These are phyloP conservation scores for rapeseed (Brassica napus) DNA, from an alignment of 345 rosid species.

Conservation along the genomic window DNA sequence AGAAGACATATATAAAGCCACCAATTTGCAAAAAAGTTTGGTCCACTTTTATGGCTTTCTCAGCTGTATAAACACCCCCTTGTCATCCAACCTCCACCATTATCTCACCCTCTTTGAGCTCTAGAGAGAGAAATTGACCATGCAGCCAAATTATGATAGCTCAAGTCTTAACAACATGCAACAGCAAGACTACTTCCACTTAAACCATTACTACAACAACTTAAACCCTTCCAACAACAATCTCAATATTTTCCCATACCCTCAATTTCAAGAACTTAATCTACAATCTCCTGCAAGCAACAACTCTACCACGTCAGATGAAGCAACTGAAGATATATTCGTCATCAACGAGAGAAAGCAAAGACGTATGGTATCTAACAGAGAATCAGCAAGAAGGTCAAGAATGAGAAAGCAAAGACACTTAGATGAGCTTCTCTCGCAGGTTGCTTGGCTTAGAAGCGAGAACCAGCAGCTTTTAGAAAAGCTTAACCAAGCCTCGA, in stretches of 20 bases:
- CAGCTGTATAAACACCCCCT: conserved; percentile 47
- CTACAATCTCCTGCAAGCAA: conserved; percentile 58
- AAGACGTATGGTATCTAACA: conserved; percentile 90
- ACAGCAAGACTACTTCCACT: conserved; percentile 42
- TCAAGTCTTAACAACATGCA: conserved; percentile 41
- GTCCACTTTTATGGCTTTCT: conserved; percentile 52
- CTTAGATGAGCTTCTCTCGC: conserved; percentile 92
- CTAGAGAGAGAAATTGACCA: conserved; percentile 12
- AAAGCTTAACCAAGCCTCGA: conserved; percentile 68
- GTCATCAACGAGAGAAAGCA: conserved; percentile 84
- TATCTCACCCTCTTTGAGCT: conserved; percentile 31
- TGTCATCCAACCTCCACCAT: conserved; percentile 36
- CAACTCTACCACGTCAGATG: conserved; percentile 84
- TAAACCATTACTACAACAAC: conserved; percentile 44
- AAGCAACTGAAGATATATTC: conserved; percentile 69
- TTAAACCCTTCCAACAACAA: conserved; percentile 41
- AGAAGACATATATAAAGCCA: conserved; percentile 41
- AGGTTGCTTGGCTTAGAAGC: conserved; percentile 78
- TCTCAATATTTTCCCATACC: conserved; percentile 41
- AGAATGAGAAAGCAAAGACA: conserved; percentile 98
- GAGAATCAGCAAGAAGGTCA: conserved; percentile 92
- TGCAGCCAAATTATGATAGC: conserved; percentile 54
- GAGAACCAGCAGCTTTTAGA: conserved; percentile 82
- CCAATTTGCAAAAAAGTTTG: conserved; percentile 37
- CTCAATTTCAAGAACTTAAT: conserved; percentile 42